These are phyloP conservation scores for Triticum turgidum DNA, from an alignment of 176 grass and related monocot genomes.

Conservation along the genomic window DNA sequence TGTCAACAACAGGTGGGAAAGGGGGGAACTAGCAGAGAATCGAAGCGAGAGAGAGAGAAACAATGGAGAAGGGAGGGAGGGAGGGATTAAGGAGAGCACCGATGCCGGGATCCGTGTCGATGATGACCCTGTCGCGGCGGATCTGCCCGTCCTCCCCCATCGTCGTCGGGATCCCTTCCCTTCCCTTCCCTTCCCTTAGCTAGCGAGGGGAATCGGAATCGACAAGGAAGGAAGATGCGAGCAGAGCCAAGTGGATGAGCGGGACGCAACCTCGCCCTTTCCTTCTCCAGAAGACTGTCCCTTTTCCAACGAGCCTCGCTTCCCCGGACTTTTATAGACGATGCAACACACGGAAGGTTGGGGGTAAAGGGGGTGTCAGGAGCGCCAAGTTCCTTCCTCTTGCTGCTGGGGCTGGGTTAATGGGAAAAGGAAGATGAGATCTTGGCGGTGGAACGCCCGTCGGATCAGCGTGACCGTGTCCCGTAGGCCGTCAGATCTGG, in stretches of 20 bases:
- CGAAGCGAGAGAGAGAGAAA: background rate
- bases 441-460: background rate
- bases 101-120: conserved; percentile 97
- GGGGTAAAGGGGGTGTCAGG: background rate
- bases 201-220: background rate
- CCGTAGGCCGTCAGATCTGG: background rate
- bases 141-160: conserved; percentile 46
- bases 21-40: background rate
- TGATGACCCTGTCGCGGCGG: conserved; percentile 65
- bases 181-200: background rate
- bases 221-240: background rate
- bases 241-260: conserved; percentile 5
- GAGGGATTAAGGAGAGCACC: conserved; percentile 24
- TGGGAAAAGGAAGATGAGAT: background rate
- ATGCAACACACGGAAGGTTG: background rate
- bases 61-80: background rate
- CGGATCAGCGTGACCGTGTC: background rate
- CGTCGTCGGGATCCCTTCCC: background rate
- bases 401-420: background rate
- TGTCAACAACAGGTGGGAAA: background rate
- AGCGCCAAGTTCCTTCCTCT: background rate
- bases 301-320: background rate
- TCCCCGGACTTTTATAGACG: background rate
- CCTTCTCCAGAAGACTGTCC: background rate
- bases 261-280: conserved; percentile 11